Conservation (phyloP, 306 rosid genomes). For the Rubus idaeus region DNA sequence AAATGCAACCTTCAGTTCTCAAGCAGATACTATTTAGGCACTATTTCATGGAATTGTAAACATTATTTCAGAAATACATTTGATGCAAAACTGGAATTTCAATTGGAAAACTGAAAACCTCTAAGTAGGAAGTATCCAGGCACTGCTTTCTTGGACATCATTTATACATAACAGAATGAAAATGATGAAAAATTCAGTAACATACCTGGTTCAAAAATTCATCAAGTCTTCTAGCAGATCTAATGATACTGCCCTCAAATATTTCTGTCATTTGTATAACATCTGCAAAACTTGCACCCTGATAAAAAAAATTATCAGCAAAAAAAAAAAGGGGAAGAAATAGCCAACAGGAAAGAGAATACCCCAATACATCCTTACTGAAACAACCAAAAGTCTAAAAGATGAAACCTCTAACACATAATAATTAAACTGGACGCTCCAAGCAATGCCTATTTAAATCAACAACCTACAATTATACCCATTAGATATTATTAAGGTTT, state of each 20-base stretch:
- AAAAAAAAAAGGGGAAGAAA: neutral
- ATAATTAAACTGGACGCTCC: neutral
- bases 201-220: constrained; percentile 92
- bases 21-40: neutral
- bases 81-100: constrained; percentile 2
- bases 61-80: neutral
- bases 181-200: neutral
- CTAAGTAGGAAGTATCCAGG: neutral
- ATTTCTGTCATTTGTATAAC: constrained; percentile 97
- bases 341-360: neutral
- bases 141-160: neutral
- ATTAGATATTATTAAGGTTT: neutral
- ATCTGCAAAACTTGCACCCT: constrained; percentile 86
- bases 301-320: constrained; percentile 20
- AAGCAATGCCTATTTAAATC: neutral
- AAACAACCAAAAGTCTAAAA: neutral
- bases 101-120: neutral
- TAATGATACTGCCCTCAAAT: constrained; percentile 93
- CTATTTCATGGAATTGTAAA: neutral
- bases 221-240: constrained; percentile 97
- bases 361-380: neutral
- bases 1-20: neutral
- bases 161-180: neutral
- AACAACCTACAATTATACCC: neutral
- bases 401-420: neutral